Conservation (phyloP, 2,329 filamentous ascomycete species). For the Ascosphaera aggregata region DNA sequence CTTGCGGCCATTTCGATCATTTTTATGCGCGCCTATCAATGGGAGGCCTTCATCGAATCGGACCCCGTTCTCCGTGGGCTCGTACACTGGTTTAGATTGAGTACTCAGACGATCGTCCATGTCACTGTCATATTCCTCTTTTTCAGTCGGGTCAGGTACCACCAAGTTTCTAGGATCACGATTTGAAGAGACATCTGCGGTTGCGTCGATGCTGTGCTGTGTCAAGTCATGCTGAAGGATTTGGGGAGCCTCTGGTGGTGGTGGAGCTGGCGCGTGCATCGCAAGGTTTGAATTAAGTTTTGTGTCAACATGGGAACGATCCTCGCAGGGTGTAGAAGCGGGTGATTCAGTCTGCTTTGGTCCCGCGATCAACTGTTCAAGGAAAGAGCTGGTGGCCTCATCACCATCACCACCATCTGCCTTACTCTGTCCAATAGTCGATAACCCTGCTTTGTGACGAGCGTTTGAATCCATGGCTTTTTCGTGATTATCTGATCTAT, state of each 20-base stretch:
- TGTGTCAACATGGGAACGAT: not conserved
- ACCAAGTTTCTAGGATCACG: not conserved
- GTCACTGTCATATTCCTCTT: not conserved
- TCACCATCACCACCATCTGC: not conserved
- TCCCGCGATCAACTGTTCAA: not conserved
- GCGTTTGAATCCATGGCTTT: too few relatives aligned
- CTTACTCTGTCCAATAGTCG: too few relatives aligned
- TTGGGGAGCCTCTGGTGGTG: too few relatives aligned
- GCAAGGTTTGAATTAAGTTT: not conserved
- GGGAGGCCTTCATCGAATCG: slow-evolving; percentile 8
- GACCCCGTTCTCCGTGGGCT: slow-evolving; percentile 3
- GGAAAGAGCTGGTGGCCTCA: not conserved
- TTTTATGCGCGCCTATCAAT: slow-evolving; percentile 3
- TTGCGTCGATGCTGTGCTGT: not conserved
- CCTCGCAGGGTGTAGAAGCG: not conserved
- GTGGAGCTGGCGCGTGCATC: not conserved
- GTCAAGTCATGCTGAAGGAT: not conserved
- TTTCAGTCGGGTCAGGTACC: not conserved
- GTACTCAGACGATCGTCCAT: not conserved
- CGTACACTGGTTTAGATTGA: not conserved
- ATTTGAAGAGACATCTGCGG: not conserved
- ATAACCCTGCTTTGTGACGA: too few relatives aligned
- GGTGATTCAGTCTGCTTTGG: not conserved
- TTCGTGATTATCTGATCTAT: too few relatives aligned
- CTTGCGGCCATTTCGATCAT: not conserved